Base-by-base conservation (phyloP, 805 yeast species). In the Wickerhamomyces ciferrii region DNA sequence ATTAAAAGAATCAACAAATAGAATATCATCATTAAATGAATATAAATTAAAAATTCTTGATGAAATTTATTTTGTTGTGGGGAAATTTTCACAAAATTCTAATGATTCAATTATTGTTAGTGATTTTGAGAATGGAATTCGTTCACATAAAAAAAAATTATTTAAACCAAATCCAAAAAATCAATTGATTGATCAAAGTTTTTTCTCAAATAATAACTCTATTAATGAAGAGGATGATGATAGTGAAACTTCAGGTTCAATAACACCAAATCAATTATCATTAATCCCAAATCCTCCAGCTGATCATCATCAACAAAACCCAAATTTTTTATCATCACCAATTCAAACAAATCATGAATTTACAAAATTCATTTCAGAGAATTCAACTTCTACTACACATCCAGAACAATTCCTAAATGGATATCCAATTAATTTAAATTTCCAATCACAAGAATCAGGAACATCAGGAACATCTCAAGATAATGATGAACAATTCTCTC, bases 11-110 rank as follows among this genome's bases (percentile, higher is more conserved):
- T 25, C 19, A 18, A 35, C 39, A 20, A 39, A 8, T 17, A 41
- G 23, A 1, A n/a, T 29, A 19, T 21, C 14, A 3, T 39, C 15
- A 2, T 18, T 53, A 14, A 24, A 42, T 7, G 44, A 46, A 3
- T 31, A 38, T 17, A 49, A 48, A 17, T 10, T 27, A 9, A 41
- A 41, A 5, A 19, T 57, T 10, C 19, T 55, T 19, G 43, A 48
- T 39, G 61, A 57, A 34, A 44, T 53, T 3, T 40, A 48, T 20
- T 43, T 39, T 23, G 43, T 54, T 35, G 49, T 23, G 5, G 5
- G 20, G 17, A 14, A 11, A 8, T 6, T 14, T 5, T 15, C 17
- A 17, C 23, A 38, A 15, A 17, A 7, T 21, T 13, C 11, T 14
- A 6, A 38, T 23, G 9, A 9, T 5, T 17, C 25, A n/a, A 13